Evolutionary conservation across 805 yeast genomes (phyloP).

Genomic region (Metschnikowia gruessii): DNA sequence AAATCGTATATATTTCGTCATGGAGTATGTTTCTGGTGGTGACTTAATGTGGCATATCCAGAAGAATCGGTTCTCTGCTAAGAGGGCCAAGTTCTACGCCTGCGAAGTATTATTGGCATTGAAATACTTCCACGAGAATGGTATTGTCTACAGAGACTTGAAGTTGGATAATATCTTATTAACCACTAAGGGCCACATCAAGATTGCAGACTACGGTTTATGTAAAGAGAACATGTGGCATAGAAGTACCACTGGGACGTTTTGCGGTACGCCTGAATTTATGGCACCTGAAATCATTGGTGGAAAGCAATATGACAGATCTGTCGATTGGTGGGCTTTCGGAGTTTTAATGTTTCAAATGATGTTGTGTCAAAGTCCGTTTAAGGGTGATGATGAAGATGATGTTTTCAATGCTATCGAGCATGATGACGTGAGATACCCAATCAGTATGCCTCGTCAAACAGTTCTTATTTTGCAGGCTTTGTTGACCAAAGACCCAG

Average conservation of each 20-base stretch:
- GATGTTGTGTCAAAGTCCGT: constrained; percentile 95
- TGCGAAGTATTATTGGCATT: constrained; percentile 92
- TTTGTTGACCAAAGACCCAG: constrained; percentile 85
- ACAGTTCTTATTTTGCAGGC: constrained; percentile 93
- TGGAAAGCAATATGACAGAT: constrained; percentile 88
- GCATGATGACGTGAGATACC: constrained; percentile 94
- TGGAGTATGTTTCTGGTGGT: constrained; percentile 98
- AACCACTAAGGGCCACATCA: constrained; percentile 89
- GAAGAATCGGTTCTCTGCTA: constrained; percentile 80
- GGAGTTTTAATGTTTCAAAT: constrained; percentile 95
- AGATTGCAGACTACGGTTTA: constrained; percentile 94
- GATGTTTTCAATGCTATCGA: constrained; percentile 96
- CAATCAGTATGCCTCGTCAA: constrained; percentile 95
- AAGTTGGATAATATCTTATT: constrained; percentile 91
- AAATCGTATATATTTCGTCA: constrained; percentile 93
- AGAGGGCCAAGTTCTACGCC: constrained; percentile 95
- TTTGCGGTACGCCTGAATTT: constrained; percentile 98
- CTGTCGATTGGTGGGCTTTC: constrained; percentile 99
- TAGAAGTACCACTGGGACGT: constrained; percentile 84
- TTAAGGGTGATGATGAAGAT: constrained; percentile 95
- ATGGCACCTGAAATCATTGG: constrained; percentile 98
- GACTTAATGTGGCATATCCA: constrained; percentile 99
- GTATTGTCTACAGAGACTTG: constrained; percentile 93
- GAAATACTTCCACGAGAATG: constrained; percentile 91
- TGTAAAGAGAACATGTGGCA: constrained; percentile 92